These are phyloP conservation scores for Cordyceps cicadae DNA, from an alignment of 2,329 filamentous ascomycete genomes.

Conservation along the genomic window DNA sequence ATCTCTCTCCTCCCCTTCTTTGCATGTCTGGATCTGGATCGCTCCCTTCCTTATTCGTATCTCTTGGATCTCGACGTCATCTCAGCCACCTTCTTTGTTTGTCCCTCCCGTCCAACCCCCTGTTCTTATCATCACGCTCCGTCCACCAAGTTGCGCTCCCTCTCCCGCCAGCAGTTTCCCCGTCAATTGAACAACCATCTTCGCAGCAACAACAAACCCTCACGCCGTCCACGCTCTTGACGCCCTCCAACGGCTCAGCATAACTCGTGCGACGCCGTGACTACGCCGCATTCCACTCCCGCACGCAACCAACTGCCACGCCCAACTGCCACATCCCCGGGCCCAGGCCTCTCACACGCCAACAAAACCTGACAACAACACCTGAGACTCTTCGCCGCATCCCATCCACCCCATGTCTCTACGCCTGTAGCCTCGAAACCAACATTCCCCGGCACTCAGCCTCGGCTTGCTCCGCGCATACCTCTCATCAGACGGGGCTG, in stretches of 20 bases:
- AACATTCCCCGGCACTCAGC: not conserved
- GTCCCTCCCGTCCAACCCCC: too few species aligned
- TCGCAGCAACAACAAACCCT: not conserved
- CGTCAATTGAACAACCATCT: not conserved
- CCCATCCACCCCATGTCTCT: not conserved
- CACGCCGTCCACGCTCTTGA: not conserved
- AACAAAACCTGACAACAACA: not conserved
- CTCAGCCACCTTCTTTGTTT: too few species aligned
- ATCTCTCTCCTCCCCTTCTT: not conserved
- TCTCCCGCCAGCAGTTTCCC: not conserved
- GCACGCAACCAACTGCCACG: not conserved
- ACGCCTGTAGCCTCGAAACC: not conserved
- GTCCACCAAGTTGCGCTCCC: not conserved
- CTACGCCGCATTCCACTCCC: not conserved
- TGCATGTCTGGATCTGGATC: not conserved
- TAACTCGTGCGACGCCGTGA: not conserved
- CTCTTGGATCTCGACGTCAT: not conserved
- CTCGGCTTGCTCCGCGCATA: not conserved
- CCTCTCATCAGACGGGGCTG: slow-evolving; percentile 7
- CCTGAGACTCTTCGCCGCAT: not conserved
- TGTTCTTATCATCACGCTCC: not conserved
- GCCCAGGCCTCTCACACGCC: not conserved
- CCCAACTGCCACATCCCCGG: not conserved
- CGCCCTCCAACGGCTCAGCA: not conserved
- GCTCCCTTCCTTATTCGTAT: not conserved